Evolutionary conservation across 177 flowering plant species (phyloP).

Genomic region (Vitis hybrid): DNA sequence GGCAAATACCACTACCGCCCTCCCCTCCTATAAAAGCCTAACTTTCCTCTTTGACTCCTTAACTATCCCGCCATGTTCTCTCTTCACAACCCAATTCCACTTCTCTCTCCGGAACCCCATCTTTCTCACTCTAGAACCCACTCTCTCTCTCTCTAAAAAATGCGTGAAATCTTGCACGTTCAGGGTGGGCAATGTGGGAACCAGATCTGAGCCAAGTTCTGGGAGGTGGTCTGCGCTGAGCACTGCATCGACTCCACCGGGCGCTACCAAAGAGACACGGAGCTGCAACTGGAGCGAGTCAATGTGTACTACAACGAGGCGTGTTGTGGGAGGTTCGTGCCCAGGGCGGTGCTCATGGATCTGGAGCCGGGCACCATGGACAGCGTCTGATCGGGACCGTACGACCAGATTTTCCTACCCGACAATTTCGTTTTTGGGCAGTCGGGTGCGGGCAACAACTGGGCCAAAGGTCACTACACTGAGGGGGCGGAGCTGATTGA

Average conservation of each 20-base stretch:
- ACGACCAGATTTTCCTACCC: constrained; percentile 30
- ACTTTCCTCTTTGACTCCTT: too few relatives aligned
- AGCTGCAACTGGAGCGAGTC: constrained; percentile 36
- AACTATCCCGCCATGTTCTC: too few relatives aligned
- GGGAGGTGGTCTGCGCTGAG: constrained; percentile 40
- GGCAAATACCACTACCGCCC: too few relatives aligned
- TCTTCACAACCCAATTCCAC: too few relatives aligned
- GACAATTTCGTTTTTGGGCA: constrained; percentile 35
- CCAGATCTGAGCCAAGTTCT: constrained; percentile 38
- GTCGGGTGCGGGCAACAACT: constrained; percentile 36
- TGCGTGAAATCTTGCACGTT: constrained; percentile 42
- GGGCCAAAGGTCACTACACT: constrained; percentile 38
- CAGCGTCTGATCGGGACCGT: constrained; percentile 33
- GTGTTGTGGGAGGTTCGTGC: constrained; percentile 35
- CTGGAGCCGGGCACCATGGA: constrained; percentile 46
- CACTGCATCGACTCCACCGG: constrained; percentile 40
- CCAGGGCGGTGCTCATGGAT: constrained; percentile 40
- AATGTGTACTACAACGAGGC: constrained; percentile 46
- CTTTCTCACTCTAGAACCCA: too few relatives aligned
- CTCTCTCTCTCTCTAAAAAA: background rate
- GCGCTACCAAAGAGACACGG: constrained; percentile 28
- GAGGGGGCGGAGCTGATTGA: constrained; percentile 41
- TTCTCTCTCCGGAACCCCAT: too few relatives aligned
- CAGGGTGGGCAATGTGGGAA: constrained; percentile 39
- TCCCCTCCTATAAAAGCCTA: too few relatives aligned